phyloP scores from a whole-genome alignment of 2,329 filamentous ascomycete genomes.

The Curvularia eragrostidis region DNA sequence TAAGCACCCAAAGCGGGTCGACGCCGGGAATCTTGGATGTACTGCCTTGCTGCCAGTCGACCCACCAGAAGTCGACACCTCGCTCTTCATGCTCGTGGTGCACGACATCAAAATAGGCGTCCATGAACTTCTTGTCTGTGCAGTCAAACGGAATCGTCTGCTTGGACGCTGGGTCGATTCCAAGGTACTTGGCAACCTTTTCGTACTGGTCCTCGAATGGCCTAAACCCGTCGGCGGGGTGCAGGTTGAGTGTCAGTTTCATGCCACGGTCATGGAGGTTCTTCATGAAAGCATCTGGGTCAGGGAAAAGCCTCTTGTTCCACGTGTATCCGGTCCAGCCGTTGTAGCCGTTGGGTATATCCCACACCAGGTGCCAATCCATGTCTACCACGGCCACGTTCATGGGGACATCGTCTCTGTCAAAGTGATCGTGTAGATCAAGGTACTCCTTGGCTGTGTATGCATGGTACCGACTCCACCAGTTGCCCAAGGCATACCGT shows the following conservation, averaged over 20 bases:
- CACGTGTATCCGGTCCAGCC: slow-evolving; percentile 70
- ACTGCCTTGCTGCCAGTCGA: slow-evolving; percentile 71
- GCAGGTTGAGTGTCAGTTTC: slow-evolving; percentile 66
- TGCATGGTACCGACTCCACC: slow-evolving; percentile 69
- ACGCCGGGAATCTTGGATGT: slow-evolving; percentile 63
- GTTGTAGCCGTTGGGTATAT: slow-evolving; percentile 45
- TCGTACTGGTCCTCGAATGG: slow-evolving; percentile 64
- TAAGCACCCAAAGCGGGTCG: slow-evolving; percentile 70
- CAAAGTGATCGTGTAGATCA: slow-evolving; percentile 64
- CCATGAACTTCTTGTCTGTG: slow-evolving; percentile 60
- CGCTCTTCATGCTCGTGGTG: slow-evolving; percentile 63
- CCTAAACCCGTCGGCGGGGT: slow-evolving; percentile 66
- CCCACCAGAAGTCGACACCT: slow-evolving; percentile 70
- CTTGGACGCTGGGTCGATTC: slow-evolving; percentile 58
- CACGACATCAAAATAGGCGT: slow-evolving; percentile 65
- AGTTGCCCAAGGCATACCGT: slow-evolving; percentile 67
- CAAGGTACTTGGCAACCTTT: slow-evolving; percentile 60
- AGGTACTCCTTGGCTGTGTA: slow-evolving; percentile 65
- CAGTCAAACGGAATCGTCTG: slow-evolving; percentile 65
- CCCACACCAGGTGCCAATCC: slow-evolving; percentile 67
- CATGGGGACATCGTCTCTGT: slow-evolving; percentile 60
- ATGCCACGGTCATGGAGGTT: slow-evolving; percentile 61
- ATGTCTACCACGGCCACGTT: slow-evolving; percentile 69
- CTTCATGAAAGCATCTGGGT: slow-evolving; percentile 60
- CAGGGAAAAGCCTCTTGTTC: slow-evolving; percentile 62